Conservation (phyloP, 2,329 filamentous ascomycete genomes). For the Ophiostoma montium region DNA sequence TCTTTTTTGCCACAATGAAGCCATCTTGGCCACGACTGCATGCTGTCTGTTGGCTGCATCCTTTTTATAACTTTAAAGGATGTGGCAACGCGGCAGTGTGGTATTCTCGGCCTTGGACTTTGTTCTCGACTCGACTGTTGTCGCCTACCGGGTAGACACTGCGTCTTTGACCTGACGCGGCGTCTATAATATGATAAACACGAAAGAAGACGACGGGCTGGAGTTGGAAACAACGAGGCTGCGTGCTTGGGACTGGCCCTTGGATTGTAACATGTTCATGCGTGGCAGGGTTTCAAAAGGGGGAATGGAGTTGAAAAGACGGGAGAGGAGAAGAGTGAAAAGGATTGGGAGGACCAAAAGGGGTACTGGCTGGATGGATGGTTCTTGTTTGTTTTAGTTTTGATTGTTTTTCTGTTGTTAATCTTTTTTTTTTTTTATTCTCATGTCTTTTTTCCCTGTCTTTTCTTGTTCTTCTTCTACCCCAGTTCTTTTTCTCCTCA, state of each 20-base stretch:
- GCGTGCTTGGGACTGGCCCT: background rate
- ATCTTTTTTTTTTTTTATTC: background rate
- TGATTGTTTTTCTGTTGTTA: background rate
- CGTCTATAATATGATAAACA: background rate
- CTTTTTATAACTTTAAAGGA: background rate
- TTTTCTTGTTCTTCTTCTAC: background rate
- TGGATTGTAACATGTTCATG: background rate
- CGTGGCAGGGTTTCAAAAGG: background rate
- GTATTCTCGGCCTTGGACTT: background rate
- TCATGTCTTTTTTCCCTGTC: background rate
- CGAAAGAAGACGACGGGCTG: background rate
- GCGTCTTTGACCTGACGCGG: background rate
- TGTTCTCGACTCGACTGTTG: background rate
- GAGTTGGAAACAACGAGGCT: background rate
- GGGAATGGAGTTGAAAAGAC: background rate
- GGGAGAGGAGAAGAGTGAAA: background rate
- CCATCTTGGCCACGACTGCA: background rate
- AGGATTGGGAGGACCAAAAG: conserved; percentile 1
- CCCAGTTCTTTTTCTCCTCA: background rate
- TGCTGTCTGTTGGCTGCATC: background rate
- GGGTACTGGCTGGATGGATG: background rate
- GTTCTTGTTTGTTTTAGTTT: background rate
- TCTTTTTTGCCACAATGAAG: background rate
- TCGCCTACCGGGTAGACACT: background rate
- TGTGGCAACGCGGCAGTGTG: background rate